Percentiles rank a stretch among this genome's conserved stretches.
Evolutionary conservation across 768 basidiomycete genomes (phyloP).

Genomic region (Mycena galopus): DNA sequence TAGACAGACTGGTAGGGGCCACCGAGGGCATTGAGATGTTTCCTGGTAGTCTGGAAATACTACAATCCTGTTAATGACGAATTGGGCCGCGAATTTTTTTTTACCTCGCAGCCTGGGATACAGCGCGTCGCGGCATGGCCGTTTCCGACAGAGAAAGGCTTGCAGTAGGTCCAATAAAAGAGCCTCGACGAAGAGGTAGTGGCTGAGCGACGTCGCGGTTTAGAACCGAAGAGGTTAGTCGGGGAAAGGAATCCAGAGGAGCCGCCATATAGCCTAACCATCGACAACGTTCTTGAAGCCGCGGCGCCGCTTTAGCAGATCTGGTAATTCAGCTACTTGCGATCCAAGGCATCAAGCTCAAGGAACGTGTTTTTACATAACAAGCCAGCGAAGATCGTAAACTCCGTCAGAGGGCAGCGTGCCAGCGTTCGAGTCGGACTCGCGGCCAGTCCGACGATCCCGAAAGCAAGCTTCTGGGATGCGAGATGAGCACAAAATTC

Average conservation of each 20-base stretch:
- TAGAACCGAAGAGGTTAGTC: slow-evolving; percentile 34
- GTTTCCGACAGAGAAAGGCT: slow-evolving; percentile 13
- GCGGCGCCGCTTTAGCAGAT: slow-evolving; percentile 31
- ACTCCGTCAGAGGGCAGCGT: slow-evolving; percentile 1
- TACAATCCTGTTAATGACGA: slow-evolving; percentile 2
- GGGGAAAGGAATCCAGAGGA: slow-evolving; percentile 28
- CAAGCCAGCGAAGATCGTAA: slow-evolving; percentile 11
- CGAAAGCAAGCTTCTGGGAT: slow-evolving; percentile 20
- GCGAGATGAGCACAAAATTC: slow-evolving; percentile 17
- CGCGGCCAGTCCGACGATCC: slow-evolving; percentile 16
- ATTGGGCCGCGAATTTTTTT: neutral
- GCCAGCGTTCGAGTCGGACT: slow-evolving; percentile 25
- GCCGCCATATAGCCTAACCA: slow-evolving; percentile 34
- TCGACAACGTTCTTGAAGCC: slow-evolving; percentile 26
- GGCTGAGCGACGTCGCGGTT: slow-evolving; percentile 25
- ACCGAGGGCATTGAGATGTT: slow-evolving; percentile 19
- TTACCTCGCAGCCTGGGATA: slow-evolving; percentile 26
- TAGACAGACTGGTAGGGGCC: slow-evolving; percentile 17
- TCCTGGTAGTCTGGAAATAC: slow-evolving; percentile 11
- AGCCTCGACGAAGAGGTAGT: slow-evolving; percentile 21
- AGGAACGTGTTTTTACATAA: slow-evolving; percentile 32
- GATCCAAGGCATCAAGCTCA: slow-evolving; percentile 27
- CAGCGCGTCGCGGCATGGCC: slow-evolving; percentile 26
- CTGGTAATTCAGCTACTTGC: slow-evolving; percentile 25
- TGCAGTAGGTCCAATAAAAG: slow-evolving; percentile 28